Percentiles rank a stretch among this genome's conserved stretches.
These are phyloP conservation scores for Cotoneaster glaucophyllus DNA, from an alignment of 306 rosid species.

Conservation along the genomic window DNA sequence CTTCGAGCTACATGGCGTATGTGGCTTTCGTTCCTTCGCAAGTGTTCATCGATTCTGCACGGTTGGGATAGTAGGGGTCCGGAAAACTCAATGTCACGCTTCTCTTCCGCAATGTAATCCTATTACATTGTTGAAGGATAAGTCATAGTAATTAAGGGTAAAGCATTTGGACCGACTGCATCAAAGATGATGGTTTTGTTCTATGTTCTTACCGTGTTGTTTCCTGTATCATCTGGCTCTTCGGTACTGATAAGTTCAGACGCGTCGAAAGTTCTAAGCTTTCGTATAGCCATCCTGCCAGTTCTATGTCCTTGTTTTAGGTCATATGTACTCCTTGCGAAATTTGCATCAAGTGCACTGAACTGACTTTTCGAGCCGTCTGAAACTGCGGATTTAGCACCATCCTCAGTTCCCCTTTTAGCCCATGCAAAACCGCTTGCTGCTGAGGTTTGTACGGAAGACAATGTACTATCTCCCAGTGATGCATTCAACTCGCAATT, in stretches of 20 bases:
- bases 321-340: conserved; percentile 56
- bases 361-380: conserved; percentile 80
- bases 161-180: background rate
- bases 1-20: conserved; percentile 43
- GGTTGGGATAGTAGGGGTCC: conserved; percentile 34
- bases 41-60: conserved; percentile 37
- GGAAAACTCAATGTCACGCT: conserved; percentile 37
- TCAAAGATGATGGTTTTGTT: background rate
- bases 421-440: conserved; percentile 72
- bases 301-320: conserved; percentile 16
- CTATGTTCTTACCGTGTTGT: conserved; percentile 26
- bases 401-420: conserved; percentile 48
- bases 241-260: conserved; percentile 20
- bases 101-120: conserved; percentile 30
- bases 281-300: conserved; percentile 17
- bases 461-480: conserved; percentile 34
- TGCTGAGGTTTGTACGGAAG: conserved; percentile 39
- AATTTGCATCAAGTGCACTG: conserved; percentile 72
- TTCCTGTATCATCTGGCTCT: background rate
- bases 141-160: background rate
- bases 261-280: conserved; percentile 37
- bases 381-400: conserved; percentile 58
- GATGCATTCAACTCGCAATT: conserved; percentile 28
- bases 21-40: conserved; percentile 43
- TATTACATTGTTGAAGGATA: background rate